Conservation (phyloP, 140 eudicot species). For the Anethum foeniculum region DNA sequence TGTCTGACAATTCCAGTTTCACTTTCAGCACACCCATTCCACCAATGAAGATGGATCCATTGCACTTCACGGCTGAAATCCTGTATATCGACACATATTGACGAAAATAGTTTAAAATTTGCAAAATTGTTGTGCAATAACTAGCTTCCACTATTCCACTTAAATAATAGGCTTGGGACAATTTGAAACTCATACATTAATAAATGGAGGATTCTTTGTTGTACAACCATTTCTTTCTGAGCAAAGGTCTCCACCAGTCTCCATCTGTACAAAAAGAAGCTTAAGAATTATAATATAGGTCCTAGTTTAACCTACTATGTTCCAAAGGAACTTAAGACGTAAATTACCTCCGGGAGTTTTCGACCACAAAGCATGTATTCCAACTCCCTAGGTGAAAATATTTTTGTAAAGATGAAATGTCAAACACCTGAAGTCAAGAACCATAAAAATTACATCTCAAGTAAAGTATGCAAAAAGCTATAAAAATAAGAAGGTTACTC, state of each 20-base stretch:
- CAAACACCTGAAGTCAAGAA: conserved; percentile 51
- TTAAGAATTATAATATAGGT: background rate
- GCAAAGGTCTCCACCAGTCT: conserved; percentile 35
- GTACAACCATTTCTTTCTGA: conserved; percentile 93
- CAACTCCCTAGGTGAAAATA: conserved; percentile 69
- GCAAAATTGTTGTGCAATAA: too few relatives aligned
- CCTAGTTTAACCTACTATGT: background rate
- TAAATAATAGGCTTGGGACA: background rate
- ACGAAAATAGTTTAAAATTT: too few relatives aligned
- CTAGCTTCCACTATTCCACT: background rate
- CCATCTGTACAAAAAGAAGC: conserved; percentile 46
- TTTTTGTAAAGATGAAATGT: conserved; percentile 65
- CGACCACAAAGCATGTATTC: conserved; percentile 87
- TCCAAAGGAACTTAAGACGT: background rate
- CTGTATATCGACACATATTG: too few relatives aligned
- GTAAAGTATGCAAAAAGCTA: background rate
- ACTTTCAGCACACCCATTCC: too few relatives aligned
- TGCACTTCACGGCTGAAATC: too few relatives aligned
- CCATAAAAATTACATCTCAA: background rate
- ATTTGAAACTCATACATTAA: conserved; percentile 37
- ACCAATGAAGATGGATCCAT: too few relatives aligned
- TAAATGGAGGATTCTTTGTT: conserved; percentile 74
- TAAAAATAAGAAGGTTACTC: too few relatives aligned
- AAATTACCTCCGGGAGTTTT: conserved; percentile 72
- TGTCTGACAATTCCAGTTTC: too few relatives aligned